Conservation (phyloP, 140 eudicot genomes). For the Erigeron philadelphicus region DNA sequence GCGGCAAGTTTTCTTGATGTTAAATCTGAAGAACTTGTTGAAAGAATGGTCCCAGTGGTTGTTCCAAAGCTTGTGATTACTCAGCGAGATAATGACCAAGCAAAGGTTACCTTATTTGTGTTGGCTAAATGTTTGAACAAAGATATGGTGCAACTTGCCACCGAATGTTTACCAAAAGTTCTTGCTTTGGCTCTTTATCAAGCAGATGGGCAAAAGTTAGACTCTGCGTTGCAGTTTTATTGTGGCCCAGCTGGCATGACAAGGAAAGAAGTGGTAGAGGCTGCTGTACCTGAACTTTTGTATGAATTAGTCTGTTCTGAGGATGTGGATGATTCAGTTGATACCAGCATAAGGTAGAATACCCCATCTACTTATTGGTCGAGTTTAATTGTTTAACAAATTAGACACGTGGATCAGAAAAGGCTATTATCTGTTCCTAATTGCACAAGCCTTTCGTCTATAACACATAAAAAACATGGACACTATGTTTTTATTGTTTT, state of each 20-base stretch:
- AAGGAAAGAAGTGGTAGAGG: constrained; percentile 71
- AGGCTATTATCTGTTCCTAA: neutral
- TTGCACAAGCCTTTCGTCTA: neutral
- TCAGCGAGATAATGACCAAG: constrained; percentile 56
- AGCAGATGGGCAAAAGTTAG: constrained; percentile 63
- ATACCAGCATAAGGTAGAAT: constrained; percentile 63
- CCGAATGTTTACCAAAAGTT: constrained; percentile 76
- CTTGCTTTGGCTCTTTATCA: constrained; percentile 90
- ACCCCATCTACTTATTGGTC: neutral
- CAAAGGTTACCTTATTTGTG: constrained; percentile 50
- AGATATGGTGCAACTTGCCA: constrained; percentile 73
- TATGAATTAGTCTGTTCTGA: constrained; percentile 84
- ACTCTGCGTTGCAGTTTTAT: constrained; percentile 73
- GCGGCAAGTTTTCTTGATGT: constrained; percentile 75
- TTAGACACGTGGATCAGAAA: neutral
- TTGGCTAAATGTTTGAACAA: constrained; percentile 56
- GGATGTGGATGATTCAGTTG: constrained; percentile 66
- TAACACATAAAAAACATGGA: neutral
- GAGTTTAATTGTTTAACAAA: neutral
- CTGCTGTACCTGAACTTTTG: constrained; percentile 84
- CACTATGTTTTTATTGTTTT: neutral
- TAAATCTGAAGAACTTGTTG: constrained; percentile 62
- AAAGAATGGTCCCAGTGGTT: constrained; percentile 80
- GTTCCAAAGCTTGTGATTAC: constrained; percentile 83
- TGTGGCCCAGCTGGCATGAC: constrained; percentile 65